Conservation (phyloP, 495 filamentous ascomycete genomes). For the Penicillium steckii region DNA sequence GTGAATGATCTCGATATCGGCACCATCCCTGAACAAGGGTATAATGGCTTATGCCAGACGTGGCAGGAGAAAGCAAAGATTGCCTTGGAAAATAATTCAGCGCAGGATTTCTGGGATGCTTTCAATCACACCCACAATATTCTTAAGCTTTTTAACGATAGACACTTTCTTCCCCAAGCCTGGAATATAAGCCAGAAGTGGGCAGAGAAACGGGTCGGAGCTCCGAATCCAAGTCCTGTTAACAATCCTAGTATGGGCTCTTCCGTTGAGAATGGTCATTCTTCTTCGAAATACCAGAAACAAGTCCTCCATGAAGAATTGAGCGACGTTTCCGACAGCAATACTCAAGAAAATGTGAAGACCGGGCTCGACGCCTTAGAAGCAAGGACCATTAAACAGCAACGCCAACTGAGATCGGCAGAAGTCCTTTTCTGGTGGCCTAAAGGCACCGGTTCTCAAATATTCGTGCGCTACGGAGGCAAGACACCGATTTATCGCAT, state of each 20-base stretch:
- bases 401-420: conserved; percentile 29
- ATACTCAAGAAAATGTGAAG: background rate
- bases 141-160: conserved; percentile 9
- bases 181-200: conserved; percentile 8
- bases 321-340: background rate
- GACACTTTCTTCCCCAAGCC: conserved; percentile 5
- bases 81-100: background rate
- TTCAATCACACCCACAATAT: conserved; percentile 5
- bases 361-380: conserved; percentile 12
- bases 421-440: conserved; percentile 51
- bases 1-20: background rate
- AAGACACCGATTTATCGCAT: conserved; percentile 17
- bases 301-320: background rate
- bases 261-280: background rate
- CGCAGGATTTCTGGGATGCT: background rate
- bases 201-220: conserved; percentile 3
- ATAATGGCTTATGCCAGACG: background rate
- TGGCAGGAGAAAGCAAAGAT: background rate
- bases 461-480: conserved; percentile 19
- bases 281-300: background rate
- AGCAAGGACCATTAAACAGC: conserved; percentile 5
- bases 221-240: background rate
- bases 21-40: background rate
- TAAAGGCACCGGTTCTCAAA: conserved; percentile 20
- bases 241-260: background rate